Evolutionary conservation across 345 rosid species (phyloP).

Genomic region (Aurinia saxatilis): DNA sequence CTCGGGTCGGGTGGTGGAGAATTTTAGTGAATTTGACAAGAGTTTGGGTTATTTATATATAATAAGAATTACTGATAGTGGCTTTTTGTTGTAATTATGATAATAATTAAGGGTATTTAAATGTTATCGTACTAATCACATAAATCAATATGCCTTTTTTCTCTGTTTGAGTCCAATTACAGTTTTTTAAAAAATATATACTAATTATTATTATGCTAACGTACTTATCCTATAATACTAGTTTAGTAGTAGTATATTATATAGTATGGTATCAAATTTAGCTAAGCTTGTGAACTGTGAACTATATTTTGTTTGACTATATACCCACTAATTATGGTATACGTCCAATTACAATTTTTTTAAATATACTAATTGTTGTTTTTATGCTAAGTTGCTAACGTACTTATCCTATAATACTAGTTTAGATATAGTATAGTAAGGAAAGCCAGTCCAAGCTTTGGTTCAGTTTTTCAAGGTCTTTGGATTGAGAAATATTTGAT

Average conservation of each 20-base stretch:
- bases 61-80: neutral
- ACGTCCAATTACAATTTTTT: neutral
- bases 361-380: neutral
- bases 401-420: neutral
- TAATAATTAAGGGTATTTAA: neutral
- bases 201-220: constrained; percentile 10
- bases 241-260: neutral
- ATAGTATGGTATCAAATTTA: neutral
- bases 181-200: neutral
- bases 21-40: constrained; percentile 13
- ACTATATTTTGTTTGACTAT: constrained; percentile 2
- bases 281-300: neutral
- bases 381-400: constrained; percentile 2
- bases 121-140: constrained; percentile 16
- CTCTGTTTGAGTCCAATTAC: constrained; percentile 9
- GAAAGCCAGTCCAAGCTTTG: no score
- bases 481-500: no score
- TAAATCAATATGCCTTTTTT: constrained; percentile 13
- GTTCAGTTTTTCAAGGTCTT: no score
- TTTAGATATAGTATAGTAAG: neutral
- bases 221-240: neutral
- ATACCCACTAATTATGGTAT: neutral
- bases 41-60: constrained; percentile 7
- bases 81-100: constrained; percentile 7
- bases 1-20: neutral